Evolutionary conservation across 2,329 filamentous ascomycete genomes (phyloP), one percentile per base, ranked within the genome.

Genomic region (Calonectria ilicicola): DNA sequence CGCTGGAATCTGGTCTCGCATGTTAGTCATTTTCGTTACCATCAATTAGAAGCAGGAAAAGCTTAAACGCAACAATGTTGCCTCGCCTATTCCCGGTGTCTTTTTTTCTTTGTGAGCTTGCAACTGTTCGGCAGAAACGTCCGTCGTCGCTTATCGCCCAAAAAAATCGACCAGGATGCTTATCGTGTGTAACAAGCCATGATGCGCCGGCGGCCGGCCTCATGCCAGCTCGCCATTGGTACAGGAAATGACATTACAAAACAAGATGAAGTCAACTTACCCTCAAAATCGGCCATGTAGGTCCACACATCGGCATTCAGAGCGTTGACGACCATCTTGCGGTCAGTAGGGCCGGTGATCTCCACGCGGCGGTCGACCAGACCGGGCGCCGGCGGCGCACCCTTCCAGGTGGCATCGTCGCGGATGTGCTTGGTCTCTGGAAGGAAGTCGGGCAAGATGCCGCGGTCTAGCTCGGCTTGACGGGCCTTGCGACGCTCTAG

Each of bases 231-330:
- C 32, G 46, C 44, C 63, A 47, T 51, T 51, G 63, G 35, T 35
- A 40, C 32, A 35, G 35, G 5, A 58, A 65, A 62, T 44, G 44
- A 51, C 56, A 49, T 19, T 23, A 58, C 47, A 46, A 67, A 47
- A 62, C 21, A 67, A 21, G 17, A 68, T 26, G 14, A 63, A 53
- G 29, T 70, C 49, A 67, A 84, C 90, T 80, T 85, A 97, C 96
- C 96, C 87, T 99, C 97, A 78, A 99, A 98, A 86, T 99, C 97
- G 60, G 97, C 97, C 97, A 99, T 99, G 82, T 98, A 99, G 69
- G 96, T 98, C 93, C 94, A 98, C 27, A 98, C 97, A 81, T 98
- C 91, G 56, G 96, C 93, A 85, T 98, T 99, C 83, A 98, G 83
- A 12, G 97, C 97, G 84, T 99, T 99, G 75, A 98, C 95, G 60